These are phyloP conservation scores for Lizonia empirigonia DNA, from an alignment of 2,329 filamentous ascomycete genomes.

Conservation along the genomic window DNA sequence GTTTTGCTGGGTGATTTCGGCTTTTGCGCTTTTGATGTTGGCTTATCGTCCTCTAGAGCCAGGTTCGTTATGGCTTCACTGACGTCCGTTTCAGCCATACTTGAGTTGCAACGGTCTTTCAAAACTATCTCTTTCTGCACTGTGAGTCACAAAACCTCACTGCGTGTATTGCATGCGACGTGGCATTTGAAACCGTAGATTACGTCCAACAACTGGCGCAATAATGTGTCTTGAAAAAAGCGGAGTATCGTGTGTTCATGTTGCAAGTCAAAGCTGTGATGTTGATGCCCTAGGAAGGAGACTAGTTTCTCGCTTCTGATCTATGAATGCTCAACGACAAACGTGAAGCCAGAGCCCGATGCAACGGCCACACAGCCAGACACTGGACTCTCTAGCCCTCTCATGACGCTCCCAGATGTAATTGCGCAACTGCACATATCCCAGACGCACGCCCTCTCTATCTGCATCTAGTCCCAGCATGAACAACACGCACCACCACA, in stretches of 20 bases:
- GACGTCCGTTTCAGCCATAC: constrained; percentile 1
- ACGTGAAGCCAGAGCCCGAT: too few relatives aligned
- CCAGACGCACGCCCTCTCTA: background rate
- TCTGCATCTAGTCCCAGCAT: background rate
- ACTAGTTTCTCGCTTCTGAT: constrained; percentile 16
- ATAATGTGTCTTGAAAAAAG: background rate
- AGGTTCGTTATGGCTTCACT: background rate
- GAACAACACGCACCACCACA: background rate
- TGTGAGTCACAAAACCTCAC: background rate
- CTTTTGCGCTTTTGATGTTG: background rate
- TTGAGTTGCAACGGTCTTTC: background rate
- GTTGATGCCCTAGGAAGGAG: background rate
- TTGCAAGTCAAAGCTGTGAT: background rate
- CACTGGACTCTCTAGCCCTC: too few relatives aligned
- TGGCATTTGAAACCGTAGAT: background rate
- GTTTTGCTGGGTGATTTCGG: background rate
- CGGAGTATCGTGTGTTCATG: background rate
- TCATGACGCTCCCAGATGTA: background rate
- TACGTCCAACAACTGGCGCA: background rate
- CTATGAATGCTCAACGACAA: background rate
- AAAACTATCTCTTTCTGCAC: constrained; percentile 12
- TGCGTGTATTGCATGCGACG: background rate
- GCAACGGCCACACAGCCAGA: too few relatives aligned
- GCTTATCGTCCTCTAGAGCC: background rate
- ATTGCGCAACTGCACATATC: background rate